Conservation (phyloP, 805 yeast genomes). For the Kodamaea kaohsiungensis region DNA sequence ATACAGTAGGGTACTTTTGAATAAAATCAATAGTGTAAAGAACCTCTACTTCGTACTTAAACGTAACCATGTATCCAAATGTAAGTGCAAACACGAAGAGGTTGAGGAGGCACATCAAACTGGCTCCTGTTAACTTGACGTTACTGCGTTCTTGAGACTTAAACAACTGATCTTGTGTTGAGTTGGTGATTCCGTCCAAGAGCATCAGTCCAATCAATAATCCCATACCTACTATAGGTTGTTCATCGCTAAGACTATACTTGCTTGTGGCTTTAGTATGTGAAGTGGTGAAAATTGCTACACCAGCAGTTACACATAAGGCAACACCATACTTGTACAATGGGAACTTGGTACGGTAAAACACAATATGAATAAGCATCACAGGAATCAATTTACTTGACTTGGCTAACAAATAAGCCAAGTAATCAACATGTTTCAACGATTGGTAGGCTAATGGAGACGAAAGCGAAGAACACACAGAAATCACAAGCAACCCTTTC, state of each 20-base stretch:
- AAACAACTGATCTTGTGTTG: constrained; percentile 88
- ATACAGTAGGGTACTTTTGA: constrained; percentile 50
- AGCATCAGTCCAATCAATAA: constrained; percentile 64
- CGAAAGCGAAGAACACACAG: constrained; percentile 75
- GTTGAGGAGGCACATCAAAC: constrained; percentile 74
- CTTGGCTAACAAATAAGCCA: constrained; percentile 83
- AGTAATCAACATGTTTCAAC: constrained; percentile 78
- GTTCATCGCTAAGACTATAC: constrained; percentile 38
- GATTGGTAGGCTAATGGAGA: constrained; percentile 83
- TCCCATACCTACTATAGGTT: constrained; percentile 54
- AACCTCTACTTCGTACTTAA: constrained; percentile 48
- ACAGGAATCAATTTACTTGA: constrained; percentile 94
- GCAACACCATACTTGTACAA: constrained; percentile 78
- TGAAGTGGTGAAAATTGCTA: constrained; percentile 66
- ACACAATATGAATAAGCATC: constrained; percentile 73
- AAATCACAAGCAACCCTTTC: constrained; percentile 50
- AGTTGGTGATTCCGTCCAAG: constrained; percentile 89
- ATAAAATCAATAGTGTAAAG: constrained; percentile 51
- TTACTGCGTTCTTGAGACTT: constrained; percentile 32
- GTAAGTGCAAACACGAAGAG: constrained; percentile 48
- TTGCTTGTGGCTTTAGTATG: constrained; percentile 26
- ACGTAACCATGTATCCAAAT: constrained; percentile 44
- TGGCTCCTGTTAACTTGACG: constrained; percentile 72
- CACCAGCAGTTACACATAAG: constrained; percentile 76
- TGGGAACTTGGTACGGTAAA: constrained; percentile 75